Evolutionary conservation across 1,284 basidiomycete genomes (phyloP).

Genomic region (Fomitopsis palustris): DNA sequence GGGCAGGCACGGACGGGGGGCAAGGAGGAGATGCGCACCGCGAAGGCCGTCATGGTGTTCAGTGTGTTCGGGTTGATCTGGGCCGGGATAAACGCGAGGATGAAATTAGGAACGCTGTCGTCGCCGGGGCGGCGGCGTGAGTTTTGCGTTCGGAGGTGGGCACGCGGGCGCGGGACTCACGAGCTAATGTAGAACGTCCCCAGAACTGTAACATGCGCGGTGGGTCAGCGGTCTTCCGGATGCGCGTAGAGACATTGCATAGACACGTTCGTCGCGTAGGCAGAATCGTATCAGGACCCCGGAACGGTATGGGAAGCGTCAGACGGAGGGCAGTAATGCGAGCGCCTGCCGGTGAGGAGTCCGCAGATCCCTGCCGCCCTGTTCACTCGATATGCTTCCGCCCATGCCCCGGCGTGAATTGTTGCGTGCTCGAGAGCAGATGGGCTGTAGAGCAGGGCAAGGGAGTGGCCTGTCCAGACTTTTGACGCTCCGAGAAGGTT

Average conservation of each 20-base stretch:
- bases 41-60: constrained; percentile 89
- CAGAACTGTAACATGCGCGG: constrained; percentile 44
- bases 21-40: constrained; percentile 38
- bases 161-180: constrained; percentile 40
- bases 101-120: constrained; percentile 82
- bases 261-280: constrained; percentile 19
- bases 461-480: not conserved
- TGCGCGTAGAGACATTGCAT: not conserved
- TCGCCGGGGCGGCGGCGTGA: not conserved
- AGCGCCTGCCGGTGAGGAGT: not conserved
- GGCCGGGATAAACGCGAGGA: constrained; percentile 86
- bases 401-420: not conserved
- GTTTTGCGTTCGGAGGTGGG: not conserved
- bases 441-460: not conserved
- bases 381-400: not conserved
- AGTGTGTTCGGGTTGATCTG: constrained; percentile 79
- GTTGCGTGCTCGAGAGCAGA: not conserved
- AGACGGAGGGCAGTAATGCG: not conserved
- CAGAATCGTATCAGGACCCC: constrained; percentile 4
- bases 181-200: constrained; percentile 94
- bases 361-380: not conserved
- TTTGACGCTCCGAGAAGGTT: not conserved
- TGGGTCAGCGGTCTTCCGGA: constrained; percentile 1
- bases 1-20: constrained; percentile 4
- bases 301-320: not conserved